Conservation (phyloP, 768 basidiomycete genomes). For the Boletus edulis region DNA sequence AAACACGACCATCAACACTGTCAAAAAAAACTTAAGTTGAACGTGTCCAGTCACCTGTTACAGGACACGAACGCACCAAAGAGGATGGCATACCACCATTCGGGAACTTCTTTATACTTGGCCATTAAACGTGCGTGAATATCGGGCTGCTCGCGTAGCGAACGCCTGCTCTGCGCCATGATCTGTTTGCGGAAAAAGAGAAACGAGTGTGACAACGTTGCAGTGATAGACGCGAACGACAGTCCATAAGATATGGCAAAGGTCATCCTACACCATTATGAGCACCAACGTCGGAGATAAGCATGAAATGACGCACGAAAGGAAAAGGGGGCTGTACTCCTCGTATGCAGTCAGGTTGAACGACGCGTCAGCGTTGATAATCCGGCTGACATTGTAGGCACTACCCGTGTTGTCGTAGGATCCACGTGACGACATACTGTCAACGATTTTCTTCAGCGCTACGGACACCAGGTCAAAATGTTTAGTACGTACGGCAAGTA, state of each 20-base stretch:
- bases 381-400: slow-evolving; percentile 54
- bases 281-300: background rate
- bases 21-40: background rate
- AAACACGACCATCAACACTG: slow-evolving; percentile 52
- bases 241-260: slow-evolving; percentile 80
- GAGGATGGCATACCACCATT: slow-evolving; percentile 52
- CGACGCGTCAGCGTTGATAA: slow-evolving; percentile 51
- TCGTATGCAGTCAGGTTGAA: slow-evolving; percentile 57
- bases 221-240: slow-evolving; percentile 79
- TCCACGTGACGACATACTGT: slow-evolving; percentile 56
- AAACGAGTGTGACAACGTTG: slow-evolving; percentile 69
- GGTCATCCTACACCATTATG: slow-evolving; percentile 38
- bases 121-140: slow-evolving; percentile 61
- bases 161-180: slow-evolving; percentile 64
- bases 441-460: background rate
- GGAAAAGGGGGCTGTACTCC: slow-evolving; percentile 58
- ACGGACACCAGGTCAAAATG: background rate
- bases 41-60: background rate
- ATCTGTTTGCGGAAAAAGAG: slow-evolving; percentile 81
- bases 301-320: slow-evolving; percentile 36
- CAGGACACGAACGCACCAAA: slow-evolving; percentile 17
- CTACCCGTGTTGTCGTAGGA: slow-evolving; percentile 64
- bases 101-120: slow-evolving; percentile 54
- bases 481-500: slow-evolving; percentile 49
- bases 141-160: slow-evolving; percentile 78